These are phyloP conservation scores for Gleditsia sinensis DNA, from an alignment of 306 rosid species.

Conservation along the genomic window DNA sequence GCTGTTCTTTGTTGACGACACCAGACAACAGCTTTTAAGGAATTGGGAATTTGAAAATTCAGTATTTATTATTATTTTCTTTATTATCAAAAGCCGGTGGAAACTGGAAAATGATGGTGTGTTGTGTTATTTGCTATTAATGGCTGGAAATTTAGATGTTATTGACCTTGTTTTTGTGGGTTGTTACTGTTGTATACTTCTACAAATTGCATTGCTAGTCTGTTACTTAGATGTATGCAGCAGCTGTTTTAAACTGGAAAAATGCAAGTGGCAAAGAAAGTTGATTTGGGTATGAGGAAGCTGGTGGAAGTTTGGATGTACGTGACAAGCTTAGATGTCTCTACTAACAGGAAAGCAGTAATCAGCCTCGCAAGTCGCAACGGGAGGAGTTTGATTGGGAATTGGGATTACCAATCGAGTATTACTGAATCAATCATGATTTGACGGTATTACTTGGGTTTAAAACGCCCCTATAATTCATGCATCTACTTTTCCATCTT, in stretches of 20 bases:
- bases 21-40: background rate
- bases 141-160: background rate
- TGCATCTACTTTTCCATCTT: background rate
- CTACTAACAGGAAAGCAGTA: background rate
- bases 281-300: too few species aligned
- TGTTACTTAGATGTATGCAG: too few species aligned
- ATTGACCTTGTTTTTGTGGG: background rate
- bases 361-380: too few species aligned
- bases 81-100: background rate
- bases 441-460: background rate
- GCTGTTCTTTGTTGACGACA: background rate
- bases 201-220: background rate
- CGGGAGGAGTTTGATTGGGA: background rate
- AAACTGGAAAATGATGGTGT: constrained; percentile 3
- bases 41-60: background rate
- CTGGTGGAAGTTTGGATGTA: too few species aligned
- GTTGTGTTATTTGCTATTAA: background rate
- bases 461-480: background rate
- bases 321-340: background rate
- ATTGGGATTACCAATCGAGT: too few species aligned
- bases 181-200: background rate
- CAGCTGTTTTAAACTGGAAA: too few species aligned
- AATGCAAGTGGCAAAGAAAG: too few species aligned
- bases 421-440: background rate
- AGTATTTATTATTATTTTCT: background rate